Conservation (phyloP, 1,284 basidiomycete genomes). For the Takashimella koratensis region DNA sequence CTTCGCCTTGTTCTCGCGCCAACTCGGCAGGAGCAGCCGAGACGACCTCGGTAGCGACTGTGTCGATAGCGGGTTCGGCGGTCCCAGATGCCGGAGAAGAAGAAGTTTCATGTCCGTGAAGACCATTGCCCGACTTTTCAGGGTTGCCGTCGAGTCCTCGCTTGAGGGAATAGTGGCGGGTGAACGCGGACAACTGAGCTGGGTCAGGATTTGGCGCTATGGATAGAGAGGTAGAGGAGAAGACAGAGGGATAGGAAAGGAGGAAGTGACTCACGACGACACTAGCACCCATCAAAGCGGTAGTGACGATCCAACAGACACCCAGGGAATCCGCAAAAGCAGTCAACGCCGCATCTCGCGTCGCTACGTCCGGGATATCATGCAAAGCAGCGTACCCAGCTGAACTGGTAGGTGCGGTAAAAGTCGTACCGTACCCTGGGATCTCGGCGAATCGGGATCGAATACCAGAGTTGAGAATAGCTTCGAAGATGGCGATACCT, state of each 20-base stretch:
- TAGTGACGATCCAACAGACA: background rate
- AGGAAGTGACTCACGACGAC: background rate
- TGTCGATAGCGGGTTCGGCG: background rate
- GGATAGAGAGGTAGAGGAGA: no score
- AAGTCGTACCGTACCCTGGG: slow-evolving; percentile 32
- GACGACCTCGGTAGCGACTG: background rate
- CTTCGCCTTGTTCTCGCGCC: background rate
- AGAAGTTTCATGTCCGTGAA: no score
- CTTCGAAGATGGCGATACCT: slow-evolving; percentile 31
- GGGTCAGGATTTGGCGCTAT: no score
- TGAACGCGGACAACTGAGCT: background rate
- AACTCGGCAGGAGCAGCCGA: background rate
- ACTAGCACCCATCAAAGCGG: background rate
- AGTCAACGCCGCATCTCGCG: slow-evolving; percentile 20
- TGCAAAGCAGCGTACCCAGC: slow-evolving; percentile 36
- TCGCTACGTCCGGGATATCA: slow-evolving; percentile 27
- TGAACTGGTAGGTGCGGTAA: slow-evolving; percentile 28
- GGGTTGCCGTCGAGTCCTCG: background rate
- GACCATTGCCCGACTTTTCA: background rate
- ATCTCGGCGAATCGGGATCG: slow-evolving; percentile 31
- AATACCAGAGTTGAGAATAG: slow-evolving; percentile 39
- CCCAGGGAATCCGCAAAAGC: slow-evolving; percentile 42
- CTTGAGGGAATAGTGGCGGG: background rate
- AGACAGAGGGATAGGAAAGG: background rate
- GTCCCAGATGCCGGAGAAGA: no score